Evolutionary conservation across 2,329 filamentous ascomycete species (phyloP).

Genomic region (Beauveria brongniartii): DNA sequence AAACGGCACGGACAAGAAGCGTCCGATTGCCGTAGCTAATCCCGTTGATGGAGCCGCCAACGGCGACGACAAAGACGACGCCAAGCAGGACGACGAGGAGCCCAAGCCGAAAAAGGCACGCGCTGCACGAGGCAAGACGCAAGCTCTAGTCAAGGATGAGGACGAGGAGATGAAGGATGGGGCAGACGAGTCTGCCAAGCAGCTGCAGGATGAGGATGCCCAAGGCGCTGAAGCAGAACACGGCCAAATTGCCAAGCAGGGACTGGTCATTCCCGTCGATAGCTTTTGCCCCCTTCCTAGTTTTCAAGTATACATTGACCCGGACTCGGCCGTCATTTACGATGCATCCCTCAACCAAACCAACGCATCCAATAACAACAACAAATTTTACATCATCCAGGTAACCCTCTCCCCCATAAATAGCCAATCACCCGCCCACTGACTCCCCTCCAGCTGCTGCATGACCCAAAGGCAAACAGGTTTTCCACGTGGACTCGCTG

Average conservation of each 20-base stretch:
- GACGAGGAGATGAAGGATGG: conserved; percentile 18
- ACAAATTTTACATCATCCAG: conserved; percentile 77
- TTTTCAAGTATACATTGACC: conserved; percentile 57
- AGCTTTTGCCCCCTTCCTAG: conserved; percentile 29
- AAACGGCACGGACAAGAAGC: conserved; percentile 19
- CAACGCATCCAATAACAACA: conserved; percentile 63
- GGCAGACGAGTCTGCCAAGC: conserved; percentile 24
- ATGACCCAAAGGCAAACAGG: conserved; percentile 23
- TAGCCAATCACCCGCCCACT: not conserved
- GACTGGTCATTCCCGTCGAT: conserved; percentile 43
- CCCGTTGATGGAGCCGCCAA: conserved; percentile 22
- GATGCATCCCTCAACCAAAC: conserved; percentile 77
- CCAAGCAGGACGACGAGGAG: conserved; percentile 30
- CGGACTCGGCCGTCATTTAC: conserved; percentile 55
- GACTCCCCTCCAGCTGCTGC: conserved; percentile 30
- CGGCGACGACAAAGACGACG: conserved; percentile 30
- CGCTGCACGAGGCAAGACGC: conserved; percentile 17
- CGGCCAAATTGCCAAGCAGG: conserved; percentile 38
- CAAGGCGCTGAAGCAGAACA: conserved; percentile 29
- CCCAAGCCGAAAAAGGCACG: conserved; percentile 32
- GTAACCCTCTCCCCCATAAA: conserved; percentile 26
- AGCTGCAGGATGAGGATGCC: conserved; percentile 22
- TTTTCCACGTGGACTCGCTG: conserved; percentile 68
- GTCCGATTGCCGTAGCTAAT: conserved; percentile 18
- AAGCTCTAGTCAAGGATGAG: conserved; percentile 14